Evolutionary conservation across 2,329 filamentous ascomycete species (phyloP).

Genomic region (Fusarium udum): DNA sequence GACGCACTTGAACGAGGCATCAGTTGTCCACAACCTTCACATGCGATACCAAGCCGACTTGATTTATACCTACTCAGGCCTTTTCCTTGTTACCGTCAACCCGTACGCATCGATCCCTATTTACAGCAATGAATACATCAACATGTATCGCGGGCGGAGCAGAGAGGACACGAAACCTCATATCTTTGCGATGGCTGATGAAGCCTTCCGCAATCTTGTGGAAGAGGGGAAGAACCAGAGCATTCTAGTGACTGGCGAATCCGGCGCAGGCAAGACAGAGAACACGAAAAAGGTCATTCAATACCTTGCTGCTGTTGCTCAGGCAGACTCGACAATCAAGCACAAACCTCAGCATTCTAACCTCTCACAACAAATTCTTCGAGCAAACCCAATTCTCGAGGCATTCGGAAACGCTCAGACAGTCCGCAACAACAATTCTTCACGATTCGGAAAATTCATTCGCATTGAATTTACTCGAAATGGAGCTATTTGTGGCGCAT

Average conservation of each 20-base stretch:
- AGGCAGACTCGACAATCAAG: slow-evolving; percentile 76
- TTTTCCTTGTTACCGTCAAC: slow-evolving; percentile 97
- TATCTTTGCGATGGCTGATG: slow-evolving; percentile 97
- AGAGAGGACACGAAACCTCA: slow-evolving; percentile 96
- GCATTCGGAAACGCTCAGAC: slow-evolving; percentile 98
- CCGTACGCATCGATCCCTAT: slow-evolving; percentile 95
- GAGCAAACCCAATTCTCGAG: slow-evolving; percentile 96
- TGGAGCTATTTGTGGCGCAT: slow-evolving; percentile 93
- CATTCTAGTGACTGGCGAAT: slow-evolving; percentile 97
- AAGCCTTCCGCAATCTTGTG: slow-evolving; percentile 93
- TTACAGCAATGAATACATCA: slow-evolving; percentile 95
- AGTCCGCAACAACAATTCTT: slow-evolving; percentile 97
- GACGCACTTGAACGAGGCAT: slow-evolving; percentile 96
- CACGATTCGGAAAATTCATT: slow-evolving; percentile 98
- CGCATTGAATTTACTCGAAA: slow-evolving; percentile 90
- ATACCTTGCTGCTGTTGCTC: slow-evolving; percentile 93
- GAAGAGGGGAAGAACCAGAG: slow-evolving; percentile 97
- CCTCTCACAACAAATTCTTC: slow-evolving; percentile 93
- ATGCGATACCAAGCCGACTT: slow-evolving; percentile 95
- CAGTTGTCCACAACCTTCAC: slow-evolving; percentile 95
- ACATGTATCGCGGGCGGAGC: slow-evolving; percentile 94
- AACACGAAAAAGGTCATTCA: slow-evolving; percentile 99
- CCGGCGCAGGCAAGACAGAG: slow-evolving; percentile 96
- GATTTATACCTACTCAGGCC: slow-evolving; percentile 97
- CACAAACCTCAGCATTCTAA: slow-evolving; percentile 75